Base-by-base conservation (phyloP, 306 rosid genomes). In the Sechiopsis laciniata region DNA sequence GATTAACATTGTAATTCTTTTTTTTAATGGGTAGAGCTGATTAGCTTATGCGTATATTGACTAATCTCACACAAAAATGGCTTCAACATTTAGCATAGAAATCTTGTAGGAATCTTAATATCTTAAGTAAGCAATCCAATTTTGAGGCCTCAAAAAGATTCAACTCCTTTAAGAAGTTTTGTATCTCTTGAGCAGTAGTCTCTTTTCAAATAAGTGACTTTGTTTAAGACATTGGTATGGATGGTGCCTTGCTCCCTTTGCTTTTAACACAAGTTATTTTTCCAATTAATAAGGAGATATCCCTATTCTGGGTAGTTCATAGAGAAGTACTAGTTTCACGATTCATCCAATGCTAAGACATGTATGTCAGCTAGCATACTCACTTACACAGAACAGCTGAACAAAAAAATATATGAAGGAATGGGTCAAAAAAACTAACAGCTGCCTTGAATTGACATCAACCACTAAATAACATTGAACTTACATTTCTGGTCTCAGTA, bases 401-500 rank as follows among this genome's bases (percentile, higher is more conserved):
- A 22, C 64, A 24, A 59, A 3, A 59, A 24, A 11, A 59, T 26
- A 6, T 60, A 60, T 60, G 4, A 2, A 24, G 42, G 63, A 22
- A 60, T 29, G 10, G 66, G 10, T 2, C 19, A 14, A 6, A 13
- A 26, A 60, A 22, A 6, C 4, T 3, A 60, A 29, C 14, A 12
- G 67, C 12, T 14, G 11, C 73, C 24, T 19, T 42, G 13, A 42
- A 11, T 57, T 57, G 71, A 10, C 8, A 5, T 2, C 29, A 20
- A 42, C 15, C 32, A 19, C 54, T 42, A 40, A 65, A 20, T 19
- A 42, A 65, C 52, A 19, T 32, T 9, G 37, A 40, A 40, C 46
- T 80, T 85, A 91, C 99, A 76, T 94, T 88, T 74, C 92, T 88
- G 13, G 97, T 84, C 90, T 91, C 92, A 2, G 76, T 91, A 42